A percentile compares a stretch with the other conserved stretches of the same genome.
Evolutionary conservation across 2,329 filamentous ascomycete genomes (phyloP).

Genomic region (Helotiales sp.): DNA sequence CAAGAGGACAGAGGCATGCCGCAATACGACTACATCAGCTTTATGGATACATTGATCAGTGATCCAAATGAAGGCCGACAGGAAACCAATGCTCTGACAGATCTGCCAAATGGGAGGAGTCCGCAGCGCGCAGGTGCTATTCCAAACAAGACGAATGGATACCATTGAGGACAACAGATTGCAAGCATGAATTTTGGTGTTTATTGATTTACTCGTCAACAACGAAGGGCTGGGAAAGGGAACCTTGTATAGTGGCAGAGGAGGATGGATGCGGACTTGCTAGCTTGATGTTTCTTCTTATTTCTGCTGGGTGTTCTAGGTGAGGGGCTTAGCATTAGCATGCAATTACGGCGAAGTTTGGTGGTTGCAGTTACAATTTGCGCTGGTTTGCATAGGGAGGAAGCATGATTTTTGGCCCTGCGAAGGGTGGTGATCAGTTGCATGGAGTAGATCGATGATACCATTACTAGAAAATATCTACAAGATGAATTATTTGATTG

Average conservation of each 20-base stretch:
- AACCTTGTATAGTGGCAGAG: neutral
- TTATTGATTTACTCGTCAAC: neutral
- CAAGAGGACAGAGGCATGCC: conserved; percentile 79
- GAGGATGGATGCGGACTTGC: too few species aligned
- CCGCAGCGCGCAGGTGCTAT: conserved; percentile 14
- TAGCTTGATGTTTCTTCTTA: neutral
- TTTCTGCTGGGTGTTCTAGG: neutral
- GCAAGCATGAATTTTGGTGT: neutral
- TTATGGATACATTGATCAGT: conserved; percentile 84
- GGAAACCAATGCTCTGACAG: conserved; percentile 18
- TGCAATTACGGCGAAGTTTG: neutral
- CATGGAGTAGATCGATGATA: neutral
- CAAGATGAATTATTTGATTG: too few species aligned
- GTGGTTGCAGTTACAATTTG: neutral
- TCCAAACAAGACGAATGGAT: conserved; percentile 15
- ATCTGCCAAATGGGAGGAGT: conserved; percentile 30
- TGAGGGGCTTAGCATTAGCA: neutral
- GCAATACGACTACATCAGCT: conserved; percentile 95
- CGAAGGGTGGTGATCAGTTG: neutral
- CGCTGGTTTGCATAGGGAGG: too few species aligned
- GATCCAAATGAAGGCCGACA: conserved; percentile 22
- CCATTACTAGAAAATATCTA: neutral
- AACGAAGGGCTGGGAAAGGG: too few species aligned
- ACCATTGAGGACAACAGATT: conserved; percentile 7
- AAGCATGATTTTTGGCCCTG: too few species aligned